Evolutionary conservation across 176 grass and related monocot species (phyloP), one percentile per base, ranked within the genome.

Genomic region (Musa beccarii): DNA sequence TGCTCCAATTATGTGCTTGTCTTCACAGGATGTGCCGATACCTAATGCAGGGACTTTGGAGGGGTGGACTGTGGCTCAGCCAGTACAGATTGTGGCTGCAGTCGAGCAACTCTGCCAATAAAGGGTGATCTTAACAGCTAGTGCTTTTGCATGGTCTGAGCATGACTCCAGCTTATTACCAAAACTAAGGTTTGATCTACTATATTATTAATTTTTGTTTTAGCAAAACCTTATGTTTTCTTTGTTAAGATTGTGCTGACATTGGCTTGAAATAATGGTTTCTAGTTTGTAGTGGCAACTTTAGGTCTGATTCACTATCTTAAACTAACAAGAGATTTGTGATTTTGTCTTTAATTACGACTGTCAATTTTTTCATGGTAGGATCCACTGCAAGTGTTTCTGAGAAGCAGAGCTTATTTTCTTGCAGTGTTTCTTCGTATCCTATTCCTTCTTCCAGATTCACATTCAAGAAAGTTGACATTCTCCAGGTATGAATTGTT

Each of bases 21-120:
- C 87, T 0, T 96, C 89, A 1, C 93, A 96, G 79, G 93, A 96
- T 54, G 93, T 92, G 76, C 93, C 87, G 0, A 96, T 89, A 0
- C 93, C 89, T 0, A 92, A 96, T 21, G 93, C 89, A 2, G 77
- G 83, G 16, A 77, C 93, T 11, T 69, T 96, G 63, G 93, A 96
- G 85, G 93, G 90, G 24, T 91, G 81, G 0, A 96, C 93, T 0
- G 83, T 92, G 1, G 89, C 88, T 54, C 93, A 92, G 81, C 93
- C 93, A 66, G 80, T 87, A 11, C 89, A 92, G 79, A 96, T 96
- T 20, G 87, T 96, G 73, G 83, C 93, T 1, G 85, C 93, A 0
- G 85, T 92, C 0, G 89, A 96, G 83, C 87, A 96, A 85, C 79
- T 92, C 73, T 96, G 93, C 77, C 84, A 88, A 80, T 90, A 87